Evolutionary conservation across 2,329 filamentous ascomycete genomes (phyloP).

Genomic region (Trichoderma aggressivum): DNA sequence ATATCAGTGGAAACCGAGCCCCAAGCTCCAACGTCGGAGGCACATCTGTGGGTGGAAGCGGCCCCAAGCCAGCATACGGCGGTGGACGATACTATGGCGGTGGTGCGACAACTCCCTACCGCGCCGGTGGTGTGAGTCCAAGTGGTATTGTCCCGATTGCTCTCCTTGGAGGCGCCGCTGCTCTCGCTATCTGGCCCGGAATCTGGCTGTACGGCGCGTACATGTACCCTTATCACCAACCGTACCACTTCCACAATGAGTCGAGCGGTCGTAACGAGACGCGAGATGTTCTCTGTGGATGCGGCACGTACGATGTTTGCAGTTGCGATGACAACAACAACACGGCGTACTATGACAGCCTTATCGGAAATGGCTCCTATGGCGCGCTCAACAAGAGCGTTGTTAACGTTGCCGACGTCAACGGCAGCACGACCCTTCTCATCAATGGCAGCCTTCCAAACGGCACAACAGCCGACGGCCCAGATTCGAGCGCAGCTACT

Average conservation of each 20-base stretch:
- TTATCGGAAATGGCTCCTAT: conserved; percentile 66
- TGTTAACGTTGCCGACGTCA: conserved; percentile 52
- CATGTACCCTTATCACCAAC: conserved; percentile 48
- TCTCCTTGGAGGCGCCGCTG: conserved; percentile 44
- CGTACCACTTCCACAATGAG: conserved; percentile 48
- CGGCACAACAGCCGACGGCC: conserved; percentile 51
- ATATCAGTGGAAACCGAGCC: conserved; percentile 25
- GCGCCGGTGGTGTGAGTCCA: conserved; percentile 49
- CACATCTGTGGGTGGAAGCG: conserved; percentile 55
- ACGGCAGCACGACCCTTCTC: conserved; percentile 53
- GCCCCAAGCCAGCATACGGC: conserved; percentile 55
- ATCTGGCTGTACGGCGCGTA: conserved; percentile 63
- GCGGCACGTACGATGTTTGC: conserved; percentile 51
- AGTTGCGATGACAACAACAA: conserved; percentile 67
- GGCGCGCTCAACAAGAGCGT: conserved; percentile 57
- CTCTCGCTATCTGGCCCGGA: conserved; percentile 60
- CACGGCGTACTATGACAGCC: conserved; percentile 54
- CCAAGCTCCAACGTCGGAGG: conserved; percentile 45
- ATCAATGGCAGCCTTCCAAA: conserved; percentile 75
- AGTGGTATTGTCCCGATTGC: conserved; percentile 48
- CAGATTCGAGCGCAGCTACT: conserved; percentile 32
- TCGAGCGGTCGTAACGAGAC: conserved; percentile 41
- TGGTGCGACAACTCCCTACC: conserved; percentile 60
- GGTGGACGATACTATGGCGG: conserved; percentile 65
- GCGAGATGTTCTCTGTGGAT: conserved; percentile 43